Conservation (phyloP, 768 basidiomycete species). For the Calocera viscosa region DNA sequence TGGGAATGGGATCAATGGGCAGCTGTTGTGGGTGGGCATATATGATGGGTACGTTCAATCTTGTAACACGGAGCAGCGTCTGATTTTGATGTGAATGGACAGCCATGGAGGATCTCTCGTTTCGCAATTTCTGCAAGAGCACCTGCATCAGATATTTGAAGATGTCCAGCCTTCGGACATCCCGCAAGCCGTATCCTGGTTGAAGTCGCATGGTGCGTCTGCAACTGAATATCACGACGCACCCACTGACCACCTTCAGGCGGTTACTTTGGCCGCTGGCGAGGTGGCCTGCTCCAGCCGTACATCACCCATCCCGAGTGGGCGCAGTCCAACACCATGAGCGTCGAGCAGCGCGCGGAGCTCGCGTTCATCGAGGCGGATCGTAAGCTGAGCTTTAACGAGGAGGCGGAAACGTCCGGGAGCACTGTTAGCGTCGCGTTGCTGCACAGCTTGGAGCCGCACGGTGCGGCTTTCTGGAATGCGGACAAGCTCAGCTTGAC, state of each 20-base stretch:
- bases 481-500: constrained; percentile 65
- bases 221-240: too few relatives aligned
- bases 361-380: not conserved
- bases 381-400: not conserved
- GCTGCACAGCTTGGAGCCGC: constrained; percentile 78
- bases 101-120: constrained; percentile 90
- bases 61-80: not conserved
- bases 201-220: constrained; percentile 49
- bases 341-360: not conserved
- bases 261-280: constrained; percentile 84
- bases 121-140: constrained; percentile 70
- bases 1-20: constrained; percentile 47
- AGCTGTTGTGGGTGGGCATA: constrained; percentile 77
- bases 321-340: not conserved
- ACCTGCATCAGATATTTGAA: constrained; percentile 76
- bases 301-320: not conserved
- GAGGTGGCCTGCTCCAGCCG: constrained; percentile 54
- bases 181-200: constrained; percentile 63
- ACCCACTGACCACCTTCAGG: too few relatives aligned
- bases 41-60: constrained; percentile 64
- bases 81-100: not conserved
- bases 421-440: constrained; percentile 85
- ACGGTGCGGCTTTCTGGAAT: constrained; percentile 69
- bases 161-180: constrained; percentile 57
- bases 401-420: constrained; percentile 62